A percentile compares a stretch with the other conserved stretches of the same genome.
Evolutionary conservation across 129 eudicot species (phyloP).

Genomic region (Arctium lappa): DNA sequence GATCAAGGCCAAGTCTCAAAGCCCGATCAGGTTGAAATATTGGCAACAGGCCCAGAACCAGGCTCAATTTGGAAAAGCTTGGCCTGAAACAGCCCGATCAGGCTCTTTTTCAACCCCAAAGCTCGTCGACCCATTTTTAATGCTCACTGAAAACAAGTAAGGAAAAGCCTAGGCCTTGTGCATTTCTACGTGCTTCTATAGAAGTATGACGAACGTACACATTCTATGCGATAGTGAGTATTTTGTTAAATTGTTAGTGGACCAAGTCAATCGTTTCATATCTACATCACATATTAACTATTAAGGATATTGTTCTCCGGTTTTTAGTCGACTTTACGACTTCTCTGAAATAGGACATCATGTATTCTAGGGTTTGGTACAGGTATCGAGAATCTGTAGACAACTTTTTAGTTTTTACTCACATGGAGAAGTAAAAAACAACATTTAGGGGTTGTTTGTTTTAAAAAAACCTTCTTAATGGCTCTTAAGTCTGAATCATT

Average conservation of each 20-base stretch:
- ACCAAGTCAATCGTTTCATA: background rate
- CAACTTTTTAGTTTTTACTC: background rate
- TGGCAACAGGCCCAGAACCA: too few species aligned
- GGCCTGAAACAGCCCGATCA: too few species aligned
- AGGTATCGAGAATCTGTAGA: background rate
- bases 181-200: background rate
- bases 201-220: background rate
- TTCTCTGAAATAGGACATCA: background rate
- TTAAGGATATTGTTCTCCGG: background rate
- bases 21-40: too few species aligned
- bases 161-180: background rate
- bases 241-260: background rate
- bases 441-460: background rate
- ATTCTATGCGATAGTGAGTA: background rate
- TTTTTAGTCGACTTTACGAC: background rate
- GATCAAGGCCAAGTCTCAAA: too few species aligned
- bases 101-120: background rate
- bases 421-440: background rate
- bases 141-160: background rate
- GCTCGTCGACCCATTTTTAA: background rate
- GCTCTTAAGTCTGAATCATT: too few species aligned
- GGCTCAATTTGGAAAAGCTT: too few species aligned
- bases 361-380: background rate
- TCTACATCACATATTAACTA: background rate
- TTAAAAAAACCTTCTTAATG: too few species aligned